phyloP scores from a whole-genome alignment of 441 rosid species.

The Arabidopsis lyrata region DNA sequence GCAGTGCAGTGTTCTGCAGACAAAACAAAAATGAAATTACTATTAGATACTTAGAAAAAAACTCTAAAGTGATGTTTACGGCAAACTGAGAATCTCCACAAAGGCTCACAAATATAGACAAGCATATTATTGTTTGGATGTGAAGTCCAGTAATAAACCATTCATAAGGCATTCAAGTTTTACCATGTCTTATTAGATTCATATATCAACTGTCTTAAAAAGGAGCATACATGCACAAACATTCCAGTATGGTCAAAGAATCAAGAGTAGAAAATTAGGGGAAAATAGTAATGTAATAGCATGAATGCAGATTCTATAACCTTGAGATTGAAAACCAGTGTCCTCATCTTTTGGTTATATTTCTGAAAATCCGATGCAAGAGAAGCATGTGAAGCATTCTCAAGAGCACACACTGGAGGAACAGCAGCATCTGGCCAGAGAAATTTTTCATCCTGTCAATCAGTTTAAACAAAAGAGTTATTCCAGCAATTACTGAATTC shows the following conservation, averaged over 20 bases:
- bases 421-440: slow-evolving; percentile 94
- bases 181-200: slow-evolving; percentile 11
- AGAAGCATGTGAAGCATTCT: slow-evolving; percentile 79
- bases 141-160: slow-evolving; percentile 9
- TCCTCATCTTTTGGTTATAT: slow-evolving; percentile 89
- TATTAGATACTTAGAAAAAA: slow-evolving; percentile 4
- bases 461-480: slow-evolving; percentile 26
- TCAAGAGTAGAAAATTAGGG: neutral
- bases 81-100: slow-evolving; percentile 13
- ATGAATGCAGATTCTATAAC: slow-evolving; percentile 47
- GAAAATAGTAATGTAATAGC: slow-evolving; percentile 11
- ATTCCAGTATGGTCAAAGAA: neutral
- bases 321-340: slow-evolving; percentile 86
- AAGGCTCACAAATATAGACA: slow-evolving; percentile 8
- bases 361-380: slow-evolving; percentile 82
- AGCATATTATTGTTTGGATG: slow-evolving; percentile 1
- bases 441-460: slow-evolving; percentile 62
- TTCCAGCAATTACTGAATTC: slow-evolving; percentile 21
- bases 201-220: slow-evolving; percentile 8
- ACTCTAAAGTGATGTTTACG: neutral
- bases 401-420: slow-evolving; percentile 79
- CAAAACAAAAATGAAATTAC: slow-evolving; percentile 3
- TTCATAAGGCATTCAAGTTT: slow-evolving; percentile 15
- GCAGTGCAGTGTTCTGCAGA: slow-evolving; percentile 64
- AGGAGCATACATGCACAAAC: slow-evolving; percentile 18